A percentile compares a stretch with the other conserved stretches of the same genome.
These are phyloP conservation scores for Ascochyta lentis DNA, from an alignment of 2,329 filamentous ascomycete genomes.

Conservation along the genomic window DNA sequence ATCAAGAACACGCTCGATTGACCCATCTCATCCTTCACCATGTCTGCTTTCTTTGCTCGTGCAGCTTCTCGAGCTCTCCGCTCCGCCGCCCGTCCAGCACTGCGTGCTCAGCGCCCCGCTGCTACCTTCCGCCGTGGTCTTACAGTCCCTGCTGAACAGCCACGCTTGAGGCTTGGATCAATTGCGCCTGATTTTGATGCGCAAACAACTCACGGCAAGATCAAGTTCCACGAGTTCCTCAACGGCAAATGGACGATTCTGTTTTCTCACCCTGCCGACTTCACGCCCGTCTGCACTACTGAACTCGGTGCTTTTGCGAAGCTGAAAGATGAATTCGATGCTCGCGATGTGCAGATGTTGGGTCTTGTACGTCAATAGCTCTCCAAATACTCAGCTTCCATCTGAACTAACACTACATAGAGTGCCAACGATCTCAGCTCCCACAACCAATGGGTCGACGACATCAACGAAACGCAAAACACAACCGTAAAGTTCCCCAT, in stretches of 20 bases:
- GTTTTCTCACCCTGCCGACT: constrained; percentile 86
- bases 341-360: constrained; percentile 88
- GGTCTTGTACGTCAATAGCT: constrained; percentile 64
- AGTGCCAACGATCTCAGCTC: constrained; percentile 82
- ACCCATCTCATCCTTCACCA: constrained; percentile 19
- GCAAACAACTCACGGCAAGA: constrained; percentile 77
- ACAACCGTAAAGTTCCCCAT: constrained; percentile 58
- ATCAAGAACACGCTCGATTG: neutral
- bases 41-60: constrained; percentile 47
- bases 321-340: constrained; percentile 84
- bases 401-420: constrained; percentile 35
- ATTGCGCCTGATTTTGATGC: constrained; percentile 79
- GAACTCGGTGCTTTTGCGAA: constrained; percentile 94
- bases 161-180: constrained; percentile 54
- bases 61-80: constrained; percentile 45
- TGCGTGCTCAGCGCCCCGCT: constrained; percentile 36
- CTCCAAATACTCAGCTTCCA: neutral
- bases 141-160: constrained; percentile 48
- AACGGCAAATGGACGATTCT: constrained; percentile 80
- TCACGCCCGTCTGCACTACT: constrained; percentile 94
- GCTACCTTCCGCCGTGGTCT: constrained; percentile 48
- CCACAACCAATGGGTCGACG: constrained; percentile 89
- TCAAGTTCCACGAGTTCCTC: constrained; percentile 71
- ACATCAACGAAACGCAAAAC: constrained; percentile 61
- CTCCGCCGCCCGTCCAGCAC: constrained; percentile 32